Percentiles rank a stretch among this genome's conserved stretches.
These are phyloP conservation scores for Gloeostereum incarnatum DNA, from an alignment of 768 basidiomycete genomes.

Conservation along the genomic window DNA sequence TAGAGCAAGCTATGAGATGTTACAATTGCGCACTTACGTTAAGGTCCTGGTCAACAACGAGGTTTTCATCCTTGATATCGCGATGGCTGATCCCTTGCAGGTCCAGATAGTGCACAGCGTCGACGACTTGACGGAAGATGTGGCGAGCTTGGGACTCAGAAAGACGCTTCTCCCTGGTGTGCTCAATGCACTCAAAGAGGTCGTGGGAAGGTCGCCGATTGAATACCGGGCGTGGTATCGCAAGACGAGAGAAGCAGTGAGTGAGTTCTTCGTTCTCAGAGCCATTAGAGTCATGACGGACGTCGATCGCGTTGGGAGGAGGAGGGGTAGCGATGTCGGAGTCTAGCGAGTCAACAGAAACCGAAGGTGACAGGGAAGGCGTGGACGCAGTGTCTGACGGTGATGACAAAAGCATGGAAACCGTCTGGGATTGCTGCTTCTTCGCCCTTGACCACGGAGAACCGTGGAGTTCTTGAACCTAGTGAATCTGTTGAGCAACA, in stretches of 20 bases:
- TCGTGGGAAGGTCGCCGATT: conserved; percentile 80
- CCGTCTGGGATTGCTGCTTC: conserved; percentile 16
- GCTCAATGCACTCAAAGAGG: conserved; percentile 93
- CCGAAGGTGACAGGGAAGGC: conserved; percentile 50
- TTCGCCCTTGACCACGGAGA: conserved; percentile 68
- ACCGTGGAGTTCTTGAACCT: conserved; percentile 93
- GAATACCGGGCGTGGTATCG: conserved; percentile 28
- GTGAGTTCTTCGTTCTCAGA: background rate
- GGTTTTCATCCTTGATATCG: conserved; percentile 96
- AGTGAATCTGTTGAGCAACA: conserved; percentile 4
- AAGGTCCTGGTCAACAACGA: conserved; percentile 68
- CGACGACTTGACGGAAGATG: conserved; percentile 83
- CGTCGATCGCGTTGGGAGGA: conserved; percentile 8
- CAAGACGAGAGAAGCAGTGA: conserved; percentile 7
- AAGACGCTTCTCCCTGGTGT: conserved; percentile 69
- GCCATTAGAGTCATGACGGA: background rate
- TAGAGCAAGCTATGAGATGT: background rate
- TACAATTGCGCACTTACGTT: conserved; percentile 34
- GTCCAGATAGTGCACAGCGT: conserved; percentile 76
- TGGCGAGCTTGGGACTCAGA: conserved; percentile 71
- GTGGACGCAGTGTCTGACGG: conserved; percentile 24
- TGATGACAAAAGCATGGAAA: no score
- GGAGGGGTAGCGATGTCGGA: conserved; percentile 10
- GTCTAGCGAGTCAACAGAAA: conserved; percentile 33
- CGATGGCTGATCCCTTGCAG: conserved; percentile 83